Evolutionary conservation across 1,139 yeast species (phyloP).

Genomic region (Geotrichum fermentans): DNA sequence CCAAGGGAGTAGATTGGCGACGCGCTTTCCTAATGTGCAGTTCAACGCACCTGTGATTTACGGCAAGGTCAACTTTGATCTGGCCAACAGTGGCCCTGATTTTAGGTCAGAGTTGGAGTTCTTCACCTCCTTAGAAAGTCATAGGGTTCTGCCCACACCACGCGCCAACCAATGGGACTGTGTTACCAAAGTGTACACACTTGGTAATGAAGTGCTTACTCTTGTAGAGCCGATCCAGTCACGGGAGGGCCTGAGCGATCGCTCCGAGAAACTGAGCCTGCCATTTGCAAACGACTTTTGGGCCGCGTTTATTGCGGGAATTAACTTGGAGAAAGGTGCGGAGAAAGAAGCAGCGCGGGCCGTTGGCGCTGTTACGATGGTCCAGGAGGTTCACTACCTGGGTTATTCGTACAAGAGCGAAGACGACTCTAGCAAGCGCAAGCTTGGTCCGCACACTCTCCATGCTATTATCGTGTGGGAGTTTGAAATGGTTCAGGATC

Average conservation of each 20-base stretch:
- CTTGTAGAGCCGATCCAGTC: conserved; percentile 32
- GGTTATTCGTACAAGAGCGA: conserved; percentile 17
- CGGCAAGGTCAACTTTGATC: conserved; percentile 33
- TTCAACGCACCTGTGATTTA: conserved; percentile 31
- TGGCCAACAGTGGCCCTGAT: conserved; percentile 21
- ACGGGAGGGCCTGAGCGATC: conserved; percentile 29
- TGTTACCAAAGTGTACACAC: conserved; percentile 33
- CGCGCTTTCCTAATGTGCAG: conserved; percentile 32
- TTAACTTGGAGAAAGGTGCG: conserved; percentile 26
- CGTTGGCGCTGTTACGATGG: conserved; percentile 35
- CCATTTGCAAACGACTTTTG: conserved; percentile 41
- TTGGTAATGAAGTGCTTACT: conserved; percentile 35
- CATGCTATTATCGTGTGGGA: conserved; percentile 36
- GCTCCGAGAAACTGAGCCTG: conserved; percentile 34
- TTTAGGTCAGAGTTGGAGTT: conserved; percentile 31
- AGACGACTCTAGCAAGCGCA: conserved; percentile 1
- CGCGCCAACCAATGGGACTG: conserved; percentile 32
- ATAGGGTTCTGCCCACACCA: conserved; percentile 15
- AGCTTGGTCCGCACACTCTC: conserved; percentile 6
- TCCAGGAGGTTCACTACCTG: conserved; percentile 33
- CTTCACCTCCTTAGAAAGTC: conserved; percentile 17
- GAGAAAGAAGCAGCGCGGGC: conserved; percentile 35
- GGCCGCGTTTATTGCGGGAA: conserved; percentile 39
- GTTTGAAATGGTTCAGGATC: conserved; percentile 36
- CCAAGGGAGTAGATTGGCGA: conserved; percentile 28